Conservation (phyloP, 1,284 basidiomycete species). For the Agroathelia rolfsii region DNA sequence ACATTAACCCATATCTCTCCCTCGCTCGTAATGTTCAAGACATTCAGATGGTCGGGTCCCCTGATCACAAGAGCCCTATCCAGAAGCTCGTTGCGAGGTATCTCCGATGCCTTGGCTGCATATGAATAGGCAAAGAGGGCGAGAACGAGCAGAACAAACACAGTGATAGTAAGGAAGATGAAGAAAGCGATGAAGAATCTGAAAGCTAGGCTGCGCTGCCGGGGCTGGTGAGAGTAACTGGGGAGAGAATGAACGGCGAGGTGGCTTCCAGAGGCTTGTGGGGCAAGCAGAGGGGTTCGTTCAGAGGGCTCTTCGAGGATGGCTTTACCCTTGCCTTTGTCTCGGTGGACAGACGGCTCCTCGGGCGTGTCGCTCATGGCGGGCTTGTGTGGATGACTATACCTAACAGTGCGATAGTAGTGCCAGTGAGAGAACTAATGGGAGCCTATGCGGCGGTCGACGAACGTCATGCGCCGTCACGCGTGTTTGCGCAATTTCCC, state of each 20-base stretch:
- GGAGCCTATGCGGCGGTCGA: too few relatives aligned
- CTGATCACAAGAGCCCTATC: constrained; percentile 42
- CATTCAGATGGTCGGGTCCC: constrained; percentile 50
- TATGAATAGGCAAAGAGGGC: constrained; percentile 54
- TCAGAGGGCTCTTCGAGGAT: constrained; percentile 26
- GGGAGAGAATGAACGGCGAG: constrained; percentile 2
- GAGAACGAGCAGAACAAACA: constrained; percentile 32
- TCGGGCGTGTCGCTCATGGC: too few relatives aligned
- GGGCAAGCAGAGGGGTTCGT: constrained; percentile 32
- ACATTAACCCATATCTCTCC: constrained; percentile 52
- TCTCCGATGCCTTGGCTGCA: constrained; percentile 38
- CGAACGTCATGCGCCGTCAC: too few relatives aligned
- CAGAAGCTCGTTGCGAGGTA: constrained; percentile 50
- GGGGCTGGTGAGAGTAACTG: constrained; percentile 5
- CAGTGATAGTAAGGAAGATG: constrained; percentile 27
- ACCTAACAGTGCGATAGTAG: too few relatives aligned
- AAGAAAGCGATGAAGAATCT: constrained; percentile 16
- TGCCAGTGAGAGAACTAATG: too few relatives aligned
- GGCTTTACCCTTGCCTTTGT: constrained; percentile 35
- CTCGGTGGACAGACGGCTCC: too few relatives aligned
- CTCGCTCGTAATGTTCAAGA: constrained; percentile 49
- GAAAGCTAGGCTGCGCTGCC: constrained; percentile 10
- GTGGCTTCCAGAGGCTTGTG: constrained; percentile 11
- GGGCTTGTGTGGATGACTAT: too few relatives aligned
- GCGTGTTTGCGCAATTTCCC: too few relatives aligned